Conservation (phyloP, 176 grass and related monocot species). For the Aegilops longissima region DNA sequence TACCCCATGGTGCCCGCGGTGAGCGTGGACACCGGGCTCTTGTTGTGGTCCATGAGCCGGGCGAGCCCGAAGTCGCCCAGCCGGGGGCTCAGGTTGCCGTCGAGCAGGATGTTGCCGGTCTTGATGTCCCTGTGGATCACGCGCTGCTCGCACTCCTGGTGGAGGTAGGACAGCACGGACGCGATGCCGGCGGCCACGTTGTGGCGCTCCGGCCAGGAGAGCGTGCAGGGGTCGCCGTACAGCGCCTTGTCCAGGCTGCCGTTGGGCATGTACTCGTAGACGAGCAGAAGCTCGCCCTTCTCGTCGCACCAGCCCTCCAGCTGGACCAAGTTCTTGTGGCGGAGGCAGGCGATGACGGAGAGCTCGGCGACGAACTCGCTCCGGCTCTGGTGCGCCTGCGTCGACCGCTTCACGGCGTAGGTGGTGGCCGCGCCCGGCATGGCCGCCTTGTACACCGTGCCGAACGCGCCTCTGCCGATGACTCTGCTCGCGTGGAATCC, state of each 20-base stretch:
- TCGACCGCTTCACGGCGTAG: conserved; percentile 81
- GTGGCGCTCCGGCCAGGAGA: conserved; percentile 64
- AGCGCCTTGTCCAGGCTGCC: conserved; percentile 82
- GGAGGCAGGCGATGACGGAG: conserved; percentile 73
- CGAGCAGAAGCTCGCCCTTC: conserved; percentile 70
- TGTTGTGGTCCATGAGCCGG: conserved; percentile 77
- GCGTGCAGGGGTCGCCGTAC: conserved; percentile 56
- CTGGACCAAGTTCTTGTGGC: conserved; percentile 92
- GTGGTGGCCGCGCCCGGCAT: conserved; percentile 18
- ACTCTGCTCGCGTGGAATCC: conserved; percentile 77
- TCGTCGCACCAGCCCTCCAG: conserved; percentile 85
- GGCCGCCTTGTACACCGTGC: conserved; percentile 76
- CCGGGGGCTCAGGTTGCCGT: conserved; percentile 64
- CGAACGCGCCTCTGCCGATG: conserved; percentile 81
- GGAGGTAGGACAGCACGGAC: conserved; percentile 76
- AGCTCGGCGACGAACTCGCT: conserved; percentile 84
- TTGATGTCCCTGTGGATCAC: conserved; percentile 94
- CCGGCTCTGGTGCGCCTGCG: conserved; percentile 76
- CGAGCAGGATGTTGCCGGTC: conserved; percentile 84
- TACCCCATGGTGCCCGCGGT: conserved; percentile 95
- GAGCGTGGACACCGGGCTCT: conserved; percentile 86
- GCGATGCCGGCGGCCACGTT: conserved; percentile 67
- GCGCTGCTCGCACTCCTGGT: conserved; percentile 87
- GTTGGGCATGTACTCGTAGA: conserved; percentile 95
- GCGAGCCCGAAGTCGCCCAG: conserved; percentile 89